phyloP scores from a whole-genome alignment of 345 rosid genomes.

The Brassica napus region DNA sequence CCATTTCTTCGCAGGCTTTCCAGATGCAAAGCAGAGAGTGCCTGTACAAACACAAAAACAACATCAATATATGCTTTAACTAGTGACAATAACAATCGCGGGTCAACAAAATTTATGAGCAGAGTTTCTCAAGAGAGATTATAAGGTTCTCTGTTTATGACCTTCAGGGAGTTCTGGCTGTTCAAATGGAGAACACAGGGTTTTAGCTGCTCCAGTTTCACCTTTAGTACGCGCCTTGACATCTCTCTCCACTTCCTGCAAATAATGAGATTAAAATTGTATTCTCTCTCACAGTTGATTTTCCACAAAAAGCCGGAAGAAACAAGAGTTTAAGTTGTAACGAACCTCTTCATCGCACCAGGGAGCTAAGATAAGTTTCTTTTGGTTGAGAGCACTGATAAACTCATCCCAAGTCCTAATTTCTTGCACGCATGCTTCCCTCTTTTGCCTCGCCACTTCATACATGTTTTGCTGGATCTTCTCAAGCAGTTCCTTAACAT shows the following conservation, averaged over 20 bases:
- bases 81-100: background rate
- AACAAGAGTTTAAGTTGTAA: background rate
- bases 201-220: constrained; percentile 91
- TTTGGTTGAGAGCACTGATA: constrained; percentile 61
- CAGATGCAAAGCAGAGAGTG: constrained; percentile 81
- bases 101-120: background rate
- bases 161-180: constrained; percentile 76
- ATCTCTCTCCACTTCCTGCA: constrained; percentile 84
- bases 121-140: background rate
- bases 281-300: background rate
- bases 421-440: constrained; percentile 68
- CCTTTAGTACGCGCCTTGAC: constrained; percentile 88
- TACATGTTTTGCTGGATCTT: constrained; percentile 69
- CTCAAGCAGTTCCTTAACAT: constrained; percentile 56
- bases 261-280: background rate
- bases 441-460: constrained; percentile 62
- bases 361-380: constrained; percentile 91
- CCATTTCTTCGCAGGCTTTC: constrained; percentile 91
- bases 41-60: constrained; percentile 44
- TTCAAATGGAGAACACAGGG: constrained; percentile 85
- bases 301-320: background rate
- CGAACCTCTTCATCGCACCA: constrained; percentile 96
- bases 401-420: constrained; percentile 87
- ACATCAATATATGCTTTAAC: background rate
- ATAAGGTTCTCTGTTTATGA: background rate